Conservation (phyloP, 345 rosid genomes). For the Xanthoceras sorbifolium region DNA sequence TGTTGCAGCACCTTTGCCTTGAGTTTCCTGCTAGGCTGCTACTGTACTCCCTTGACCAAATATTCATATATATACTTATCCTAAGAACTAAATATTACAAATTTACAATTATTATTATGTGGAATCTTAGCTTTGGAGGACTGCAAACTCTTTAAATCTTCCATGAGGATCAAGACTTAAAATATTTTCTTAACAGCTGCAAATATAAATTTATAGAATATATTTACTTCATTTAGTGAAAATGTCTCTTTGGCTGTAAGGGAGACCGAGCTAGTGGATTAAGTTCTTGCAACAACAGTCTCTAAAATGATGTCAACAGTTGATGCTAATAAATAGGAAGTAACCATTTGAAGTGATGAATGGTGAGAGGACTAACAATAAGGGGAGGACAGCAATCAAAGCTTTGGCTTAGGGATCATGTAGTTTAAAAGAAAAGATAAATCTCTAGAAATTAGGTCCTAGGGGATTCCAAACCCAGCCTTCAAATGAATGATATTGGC, state of each 20-base stretch:
- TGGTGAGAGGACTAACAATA: background rate
- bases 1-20: conserved; percentile 4
- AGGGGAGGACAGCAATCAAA: background rate
- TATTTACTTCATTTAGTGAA: too few relatives aligned
- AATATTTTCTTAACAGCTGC: too few relatives aligned
- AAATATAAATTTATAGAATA: too few relatives aligned
- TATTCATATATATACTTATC: background rate
- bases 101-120: background rate
- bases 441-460: background rate
- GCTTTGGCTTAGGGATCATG: background rate
- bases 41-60: background rate
- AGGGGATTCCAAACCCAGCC: background rate
- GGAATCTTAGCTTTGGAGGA: background rate
- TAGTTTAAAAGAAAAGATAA: background rate
- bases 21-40: background rate
- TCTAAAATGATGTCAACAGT: too few relatives aligned
- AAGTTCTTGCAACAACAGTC: too few relatives aligned
- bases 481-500: background rate
- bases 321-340: background rate
- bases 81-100: too few relatives aligned
- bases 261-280: too few relatives aligned
- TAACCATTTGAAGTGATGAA: background rate
- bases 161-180: too few relatives aligned
- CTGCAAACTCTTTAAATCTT: too few relatives aligned
- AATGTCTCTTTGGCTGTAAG: too few relatives aligned